Percentiles rank a stretch among this genome's conserved stretches.
These are phyloP conservation scores for Aphanomyces euteiches DNA, from an alignment of 352 stramenopile genomes.

Conservation along the genomic window DNA sequence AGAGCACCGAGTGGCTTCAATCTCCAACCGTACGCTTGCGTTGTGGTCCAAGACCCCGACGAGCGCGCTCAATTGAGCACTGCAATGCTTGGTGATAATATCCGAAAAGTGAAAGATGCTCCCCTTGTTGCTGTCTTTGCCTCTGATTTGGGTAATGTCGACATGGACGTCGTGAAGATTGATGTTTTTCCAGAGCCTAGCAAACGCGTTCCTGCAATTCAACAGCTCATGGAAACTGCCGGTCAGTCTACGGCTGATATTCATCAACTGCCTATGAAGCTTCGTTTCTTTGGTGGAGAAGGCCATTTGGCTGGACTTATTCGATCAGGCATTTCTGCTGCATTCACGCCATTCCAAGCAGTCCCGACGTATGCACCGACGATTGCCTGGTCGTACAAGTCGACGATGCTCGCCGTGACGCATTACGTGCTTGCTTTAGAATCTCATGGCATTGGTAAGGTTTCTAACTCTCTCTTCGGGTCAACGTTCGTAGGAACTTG, in stretches of 20 bases:
- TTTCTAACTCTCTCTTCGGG: not conserved
- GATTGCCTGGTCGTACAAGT: conserved; percentile 79
- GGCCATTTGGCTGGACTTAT: conserved; percentile 53
- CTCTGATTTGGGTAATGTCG: conserved; percentile 52
- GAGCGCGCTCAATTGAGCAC: conserved; percentile 64
- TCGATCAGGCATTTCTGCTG: conserved; percentile 53
- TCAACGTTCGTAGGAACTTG: conserved; percentile 32
- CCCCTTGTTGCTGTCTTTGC: conserved; percentile 78
- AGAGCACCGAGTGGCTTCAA: conserved; percentile 78
- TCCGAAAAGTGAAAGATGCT: conserved; percentile 65
- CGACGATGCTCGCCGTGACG: conserved; percentile 65
- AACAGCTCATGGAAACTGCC: conserved; percentile 62
- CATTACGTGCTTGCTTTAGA: conserved; percentile 70
- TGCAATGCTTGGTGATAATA: conserved; percentile 77
- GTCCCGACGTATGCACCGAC: conserved; percentile 59
- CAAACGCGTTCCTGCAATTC: conserved; percentile 59
- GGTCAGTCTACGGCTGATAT: conserved; percentile 46
- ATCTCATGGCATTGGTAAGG: conserved; percentile 56
- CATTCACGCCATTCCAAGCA: conserved; percentile 58
- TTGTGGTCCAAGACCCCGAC: conserved; percentile 64
- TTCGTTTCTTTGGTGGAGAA: conserved; percentile 70
- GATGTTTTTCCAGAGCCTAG: conserved; percentile 52
- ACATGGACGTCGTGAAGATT: conserved; percentile 5
- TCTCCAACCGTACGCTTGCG: conserved; percentile 68
- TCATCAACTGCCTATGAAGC: conserved; percentile 53